Conservation (phyloP, 768 basidiomycete genomes). For the Infundibulicybe gibba region DNA sequence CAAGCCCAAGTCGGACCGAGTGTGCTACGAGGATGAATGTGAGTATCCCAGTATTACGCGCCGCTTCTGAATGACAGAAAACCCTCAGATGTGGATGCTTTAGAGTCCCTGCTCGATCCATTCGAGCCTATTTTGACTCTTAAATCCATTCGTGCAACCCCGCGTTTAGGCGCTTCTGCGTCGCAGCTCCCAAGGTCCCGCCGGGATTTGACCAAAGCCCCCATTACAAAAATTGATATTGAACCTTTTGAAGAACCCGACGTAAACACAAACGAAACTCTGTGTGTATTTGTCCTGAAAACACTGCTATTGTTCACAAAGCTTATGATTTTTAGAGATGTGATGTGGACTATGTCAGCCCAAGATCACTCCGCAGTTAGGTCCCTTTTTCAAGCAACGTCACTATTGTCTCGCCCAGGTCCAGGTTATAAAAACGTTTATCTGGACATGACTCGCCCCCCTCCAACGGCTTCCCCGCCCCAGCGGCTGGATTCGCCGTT, state of each 20-base stretch:
- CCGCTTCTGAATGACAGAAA: no score
- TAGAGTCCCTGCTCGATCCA: conserved; percentile 22
- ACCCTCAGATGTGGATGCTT: conserved; percentile 6
- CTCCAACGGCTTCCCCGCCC: not conserved
- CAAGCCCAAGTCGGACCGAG: conserved; percentile 29
- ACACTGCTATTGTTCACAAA: not conserved
- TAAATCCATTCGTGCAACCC: conserved; percentile 44
- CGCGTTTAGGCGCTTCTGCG: conserved; percentile 29
- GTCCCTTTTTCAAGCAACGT: no score
- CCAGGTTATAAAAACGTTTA: no score
- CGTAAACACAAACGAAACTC: conserved; percentile 28
- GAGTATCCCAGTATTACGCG: no score
- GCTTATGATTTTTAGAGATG: not conserved
- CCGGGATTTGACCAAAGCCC: not conserved
- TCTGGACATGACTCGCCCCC: no score
- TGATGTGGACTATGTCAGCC: not conserved
- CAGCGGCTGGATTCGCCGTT: not conserved
- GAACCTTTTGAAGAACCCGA: conserved; percentile 27
- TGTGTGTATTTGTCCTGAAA: conserved; percentile 27
- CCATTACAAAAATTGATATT: conserved; percentile 12
- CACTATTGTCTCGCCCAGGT: no score
- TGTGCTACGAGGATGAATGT: conserved; percentile 28
- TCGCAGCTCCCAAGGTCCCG: conserved; percentile 15
- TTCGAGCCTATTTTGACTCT: conserved; percentile 43
- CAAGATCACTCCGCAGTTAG: no score